A percentile compares a stretch with the other conserved stretches of the same genome.
Conservation (phyloP, 2,329 filamentous ascomycete genomes). For the Metarhizium guizhouense region DNA sequence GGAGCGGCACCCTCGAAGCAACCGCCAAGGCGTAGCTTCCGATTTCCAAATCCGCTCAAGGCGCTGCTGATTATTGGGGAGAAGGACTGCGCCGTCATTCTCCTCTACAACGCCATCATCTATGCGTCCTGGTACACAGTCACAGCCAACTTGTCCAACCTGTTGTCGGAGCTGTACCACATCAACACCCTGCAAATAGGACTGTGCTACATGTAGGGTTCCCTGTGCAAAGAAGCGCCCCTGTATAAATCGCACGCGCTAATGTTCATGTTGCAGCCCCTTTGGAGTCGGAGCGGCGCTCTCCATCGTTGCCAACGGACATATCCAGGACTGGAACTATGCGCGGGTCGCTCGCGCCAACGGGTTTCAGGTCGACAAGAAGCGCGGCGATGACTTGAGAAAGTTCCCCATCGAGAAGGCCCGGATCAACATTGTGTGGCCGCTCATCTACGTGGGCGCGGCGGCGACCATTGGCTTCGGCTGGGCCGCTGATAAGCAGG, state of each 20-base stretch:
- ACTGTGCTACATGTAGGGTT: background rate
- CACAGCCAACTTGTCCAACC: background rate
- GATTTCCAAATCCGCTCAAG: constrained; percentile 18
- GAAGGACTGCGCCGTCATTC: constrained; percentile 22
- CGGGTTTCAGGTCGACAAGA: constrained; percentile 53
- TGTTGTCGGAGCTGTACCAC: background rate
- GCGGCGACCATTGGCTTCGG: constrained; percentile 33
- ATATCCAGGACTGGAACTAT: constrained; percentile 25
- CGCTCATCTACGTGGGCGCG: constrained; percentile 13
- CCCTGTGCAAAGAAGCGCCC: background rate
- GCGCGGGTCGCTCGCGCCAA: constrained; percentile 34
- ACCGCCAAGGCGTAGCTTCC: constrained; percentile 27
- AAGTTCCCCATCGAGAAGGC: constrained; percentile 28
- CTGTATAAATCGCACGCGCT: background rate
- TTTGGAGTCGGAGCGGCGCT: constrained; percentile 33
- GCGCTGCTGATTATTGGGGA: constrained; percentile 23
- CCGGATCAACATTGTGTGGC: constrained; percentile 19
- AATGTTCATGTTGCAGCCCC: constrained; percentile 20
- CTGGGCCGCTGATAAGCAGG: background rate
- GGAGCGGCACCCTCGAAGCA: constrained; percentile 17
- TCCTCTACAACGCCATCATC: constrained; percentile 23
- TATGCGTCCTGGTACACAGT: background rate
- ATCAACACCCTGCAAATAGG: background rate
- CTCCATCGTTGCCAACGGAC: constrained; percentile 28
- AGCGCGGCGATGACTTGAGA: constrained; percentile 25